Base-by-base conservation (phyloP, 192 early-diverging fungal species). In the Blastocladiella britannica region DNA sequence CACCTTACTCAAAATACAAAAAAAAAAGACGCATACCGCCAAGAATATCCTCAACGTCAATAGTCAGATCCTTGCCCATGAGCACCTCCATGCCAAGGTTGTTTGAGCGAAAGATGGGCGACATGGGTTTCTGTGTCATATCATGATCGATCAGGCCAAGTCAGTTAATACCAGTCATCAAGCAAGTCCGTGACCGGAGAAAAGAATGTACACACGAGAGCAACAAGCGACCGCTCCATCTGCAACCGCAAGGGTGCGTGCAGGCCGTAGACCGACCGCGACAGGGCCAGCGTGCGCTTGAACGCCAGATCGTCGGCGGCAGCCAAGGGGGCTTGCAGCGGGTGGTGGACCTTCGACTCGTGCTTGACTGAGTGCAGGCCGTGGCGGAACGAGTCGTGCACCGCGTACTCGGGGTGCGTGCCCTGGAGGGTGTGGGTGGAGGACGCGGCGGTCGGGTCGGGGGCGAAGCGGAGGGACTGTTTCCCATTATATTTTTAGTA, bases 161-260 rank as follows among this genome's bases (percentile, higher is more conserved):
- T 26, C 57, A 28, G 24, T 22, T 15, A 8, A 27, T n/a, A 58
- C 56, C 15, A 24, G 18, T 52, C 25, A 52, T 30, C 27, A 37
- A 37, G 30, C 15, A n/a, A 29, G 25, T 15, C n/a, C n/a, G n/a
- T 54, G 53, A 29, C 28, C 9, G 9, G 20, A 20, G 9, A 28
- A 7, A 54, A 7, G 20, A 54, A 20, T 1, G 5, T 54, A 20
- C 28, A 24, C 29, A 74, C 74, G 67, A 69, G 63, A 26, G 25
- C 55, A 26, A 87, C 78, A 5, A 89, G 62, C 53, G 68, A 74
- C 54, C 80, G 74, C 64, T 95, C 91, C 91, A 95, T 95, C 61
- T 88, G 83, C 65, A 89, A 71, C 61, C 86, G 82, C 63, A 97
- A 72, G 28, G 91, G 94, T n/a, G 85, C 85, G 63, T 93, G 88